Evolutionary conservation across 2,329 filamentous ascomycete genomes (phyloP).

Genomic region (Aspergillus sp.): DNA sequence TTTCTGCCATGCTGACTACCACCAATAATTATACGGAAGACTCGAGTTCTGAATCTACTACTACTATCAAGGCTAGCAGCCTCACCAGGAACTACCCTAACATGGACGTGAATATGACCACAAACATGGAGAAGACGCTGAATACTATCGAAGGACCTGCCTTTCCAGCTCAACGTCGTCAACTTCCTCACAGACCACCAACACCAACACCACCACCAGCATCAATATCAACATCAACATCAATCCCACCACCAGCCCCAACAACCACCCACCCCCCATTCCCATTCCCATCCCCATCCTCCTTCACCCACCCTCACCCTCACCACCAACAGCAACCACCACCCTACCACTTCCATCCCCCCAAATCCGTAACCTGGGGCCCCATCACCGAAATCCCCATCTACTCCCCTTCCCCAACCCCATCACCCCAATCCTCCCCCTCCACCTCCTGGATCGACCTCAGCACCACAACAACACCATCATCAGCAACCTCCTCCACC

Average conservation of each 20-base stretch:
- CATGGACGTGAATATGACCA: too few relatives aligned
- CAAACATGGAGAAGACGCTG: too few relatives aligned
- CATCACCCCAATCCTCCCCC: not conserved
- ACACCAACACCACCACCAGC: too few relatives aligned
- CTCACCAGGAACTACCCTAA: too few relatives aligned
- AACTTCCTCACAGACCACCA: too few relatives aligned
- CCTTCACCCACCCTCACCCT: not conserved
- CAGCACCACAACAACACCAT: not conserved
- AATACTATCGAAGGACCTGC: too few relatives aligned
- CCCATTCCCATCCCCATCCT: not conserved
- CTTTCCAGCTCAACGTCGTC: too few relatives aligned
- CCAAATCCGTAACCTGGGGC: slow-evolving; percentile 3
- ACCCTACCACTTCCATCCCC: not conserved
- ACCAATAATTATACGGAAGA: too few relatives aligned
- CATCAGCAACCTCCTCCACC: not conserved
- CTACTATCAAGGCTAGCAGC: too few relatives aligned
- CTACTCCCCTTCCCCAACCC: not conserved
- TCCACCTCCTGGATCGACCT: not conserved
- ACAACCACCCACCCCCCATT: not conserved
- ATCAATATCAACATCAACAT: not conserved
- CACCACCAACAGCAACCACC: not conserved
- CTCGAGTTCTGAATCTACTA: too few relatives aligned
- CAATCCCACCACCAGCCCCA: not conserved
- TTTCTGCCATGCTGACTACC: not conserved
- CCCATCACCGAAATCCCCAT: not conserved